A percentile compares a stretch with the other conserved stretches of the same genome.
These are phyloP conservation scores for Phaeophleospora eucalypticola DNA, from an alignment of 2,329 filamentous ascomycete genomes.

Conservation along the genomic window DNA sequence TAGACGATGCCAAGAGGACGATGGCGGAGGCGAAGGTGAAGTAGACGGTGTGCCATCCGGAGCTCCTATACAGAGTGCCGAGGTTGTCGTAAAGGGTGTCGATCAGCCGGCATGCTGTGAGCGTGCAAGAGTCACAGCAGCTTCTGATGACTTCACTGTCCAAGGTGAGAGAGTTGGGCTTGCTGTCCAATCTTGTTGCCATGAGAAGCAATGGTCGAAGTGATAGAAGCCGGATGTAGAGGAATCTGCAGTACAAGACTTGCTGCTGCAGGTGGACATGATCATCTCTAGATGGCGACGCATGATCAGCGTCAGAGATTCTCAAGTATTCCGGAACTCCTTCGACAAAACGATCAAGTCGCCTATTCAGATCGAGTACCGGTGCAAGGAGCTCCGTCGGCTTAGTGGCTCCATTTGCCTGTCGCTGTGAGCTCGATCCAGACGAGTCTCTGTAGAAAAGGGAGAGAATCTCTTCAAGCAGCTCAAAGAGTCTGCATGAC, in stretches of 20 bases:
- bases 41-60: constrained; percentile 26
- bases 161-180: constrained; percentile 29
- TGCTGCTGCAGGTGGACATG: constrained; percentile 23
- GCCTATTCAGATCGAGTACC: constrained; percentile 21
- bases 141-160: constrained; percentile 33
- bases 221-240: constrained; percentile 24
- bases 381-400: constrained; percentile 19
- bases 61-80: constrained; percentile 22
- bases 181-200: constrained; percentile 29
- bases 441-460: constrained; percentile 21
- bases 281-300: constrained; percentile 11
- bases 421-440: constrained; percentile 8
- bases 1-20: constrained; percentile 22
- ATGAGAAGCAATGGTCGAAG: constrained; percentile 29
- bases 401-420: constrained; percentile 6
- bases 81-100: constrained; percentile 34
- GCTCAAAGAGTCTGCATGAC: constrained; percentile 24
- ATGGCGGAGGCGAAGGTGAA: constrained; percentile 25
- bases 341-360: constrained; percentile 23
- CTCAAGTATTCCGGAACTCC: constrained; percentile 18
- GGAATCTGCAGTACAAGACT: constrained; percentile 18
- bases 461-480: constrained; percentile 25
- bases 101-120: constrained; percentile 35
- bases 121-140: constrained; percentile 26
- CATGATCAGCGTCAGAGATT: constrained; percentile 5